Conservation (phyloP, 768 basidiomycete species). For the Trametes coccinea region DNA sequence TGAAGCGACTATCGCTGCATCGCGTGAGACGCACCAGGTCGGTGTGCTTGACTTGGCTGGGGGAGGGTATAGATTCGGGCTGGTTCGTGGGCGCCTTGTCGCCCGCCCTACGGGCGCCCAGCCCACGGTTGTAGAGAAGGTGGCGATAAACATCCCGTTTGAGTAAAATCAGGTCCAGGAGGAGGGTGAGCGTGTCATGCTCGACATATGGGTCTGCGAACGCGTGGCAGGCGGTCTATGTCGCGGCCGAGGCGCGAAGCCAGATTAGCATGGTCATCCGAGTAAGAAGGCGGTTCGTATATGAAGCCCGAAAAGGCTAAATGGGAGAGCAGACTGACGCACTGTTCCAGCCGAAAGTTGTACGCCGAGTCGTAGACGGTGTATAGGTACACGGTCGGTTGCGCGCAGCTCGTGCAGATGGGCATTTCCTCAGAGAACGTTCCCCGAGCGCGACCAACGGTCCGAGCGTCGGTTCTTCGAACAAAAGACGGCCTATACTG, state of each 20-base stretch:
- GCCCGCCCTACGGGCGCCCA: constrained; percentile 54
- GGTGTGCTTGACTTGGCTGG: not conserved
- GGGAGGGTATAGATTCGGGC: not conserved
- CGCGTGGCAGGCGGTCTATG: constrained; percentile 56
- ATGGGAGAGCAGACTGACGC: constrained; percentile 51
- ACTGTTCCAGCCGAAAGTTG: constrained; percentile 82
- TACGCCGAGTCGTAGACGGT: constrained; percentile 78
- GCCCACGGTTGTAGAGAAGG: constrained; percentile 76
- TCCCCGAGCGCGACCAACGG: not conserved
- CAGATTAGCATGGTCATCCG: constrained; percentile 10
- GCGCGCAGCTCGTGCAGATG: constrained; percentile 77
- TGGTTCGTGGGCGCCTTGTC: constrained; percentile 12
- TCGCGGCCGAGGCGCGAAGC: constrained; percentile 8
- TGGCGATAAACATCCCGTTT: constrained; percentile 83
- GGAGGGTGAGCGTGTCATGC: constrained; percentile 69
- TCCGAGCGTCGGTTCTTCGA: not conserved
- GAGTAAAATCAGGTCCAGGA: constrained; percentile 79
- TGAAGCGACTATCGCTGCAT: not conserved
- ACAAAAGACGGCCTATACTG: constrained; percentile 4
- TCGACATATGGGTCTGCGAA: constrained; percentile 91
- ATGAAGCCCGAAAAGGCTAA: constrained; percentile 9
- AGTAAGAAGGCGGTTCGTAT: constrained; percentile 1
- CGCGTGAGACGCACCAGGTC: constrained; percentile 4
- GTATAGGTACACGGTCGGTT: constrained; percentile 66
- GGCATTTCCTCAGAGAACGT: constrained; percentile 51